Conservation (phyloP, 805 yeast genomes). For the Starmera pachycereana region DNA sequence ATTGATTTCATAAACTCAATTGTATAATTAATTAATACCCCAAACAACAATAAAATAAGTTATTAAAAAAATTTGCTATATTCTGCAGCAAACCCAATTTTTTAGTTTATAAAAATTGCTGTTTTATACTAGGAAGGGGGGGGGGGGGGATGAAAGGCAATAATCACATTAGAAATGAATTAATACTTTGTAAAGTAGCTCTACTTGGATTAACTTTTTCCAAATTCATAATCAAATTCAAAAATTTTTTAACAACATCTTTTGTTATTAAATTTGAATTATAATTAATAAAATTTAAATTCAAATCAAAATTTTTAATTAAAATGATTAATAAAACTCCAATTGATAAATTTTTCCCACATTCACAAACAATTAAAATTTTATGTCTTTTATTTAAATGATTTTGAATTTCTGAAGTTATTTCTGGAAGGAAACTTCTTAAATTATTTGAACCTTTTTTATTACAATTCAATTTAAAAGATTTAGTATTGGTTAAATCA, state of each 20-base stretch:
- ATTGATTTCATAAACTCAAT: no score
- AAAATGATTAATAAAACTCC: conserved; percentile 47
- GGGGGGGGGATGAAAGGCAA: no score
- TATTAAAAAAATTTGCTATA: no score
- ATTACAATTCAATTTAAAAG: conserved; percentile 24
- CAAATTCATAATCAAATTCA: conserved; percentile 36
- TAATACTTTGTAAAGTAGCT: conserved; percentile 64
- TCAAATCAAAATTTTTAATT: conserved; percentile 31
- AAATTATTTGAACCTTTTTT: conserved; percentile 63
- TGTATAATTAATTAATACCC: no score
- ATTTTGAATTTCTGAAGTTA: conserved; percentile 22
- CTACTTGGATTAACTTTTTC: conserved; percentile 66
- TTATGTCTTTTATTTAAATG: conserved; percentile 7
- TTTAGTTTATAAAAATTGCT: no score
- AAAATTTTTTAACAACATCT: conserved; percentile 42
- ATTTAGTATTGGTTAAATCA: not conserved
- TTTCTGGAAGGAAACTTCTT: conserved; percentile 32
- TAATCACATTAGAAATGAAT: conserved; percentile 46
- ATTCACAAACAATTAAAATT: conserved; percentile 43
- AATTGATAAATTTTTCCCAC: conserved; percentile 57
- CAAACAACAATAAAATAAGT: no score
- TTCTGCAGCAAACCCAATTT: no score
- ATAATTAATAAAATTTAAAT: conserved; percentile 25
- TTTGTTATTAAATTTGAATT: conserved; percentile 28
- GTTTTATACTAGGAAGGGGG: no score